phyloP scores from a whole-genome alignment of 306 rosid species.

The Medicago ruthenica region DNA sequence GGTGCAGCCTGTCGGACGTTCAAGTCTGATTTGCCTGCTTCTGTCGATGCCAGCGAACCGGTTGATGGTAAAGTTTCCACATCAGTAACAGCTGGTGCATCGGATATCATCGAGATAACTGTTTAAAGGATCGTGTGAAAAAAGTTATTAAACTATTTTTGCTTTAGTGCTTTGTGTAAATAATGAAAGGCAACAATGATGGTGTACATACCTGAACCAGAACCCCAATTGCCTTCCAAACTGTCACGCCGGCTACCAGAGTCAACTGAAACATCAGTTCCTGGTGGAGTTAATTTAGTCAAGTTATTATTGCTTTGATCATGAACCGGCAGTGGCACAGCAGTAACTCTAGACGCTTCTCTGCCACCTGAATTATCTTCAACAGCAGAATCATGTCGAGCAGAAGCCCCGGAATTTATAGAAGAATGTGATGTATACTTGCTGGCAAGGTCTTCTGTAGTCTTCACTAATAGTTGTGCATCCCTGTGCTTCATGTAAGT shows the following conservation, averaged over 20 bases:
- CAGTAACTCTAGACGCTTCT: conserved; percentile 45
- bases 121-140: conserved; percentile 48
- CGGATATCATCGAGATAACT: conserved; percentile 81
- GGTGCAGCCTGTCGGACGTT: conserved; percentile 43
- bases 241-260: conserved; percentile 74
- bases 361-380: conserved; percentile 31
- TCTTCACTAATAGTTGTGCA: conserved; percentile 37
- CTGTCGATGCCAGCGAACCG: conserved; percentile 39
- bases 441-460: conserved; percentile 40
- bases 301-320: conserved; percentile 47
- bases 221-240: conserved; percentile 88
- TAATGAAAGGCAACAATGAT: conserved; percentile 22
- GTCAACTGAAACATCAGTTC: conserved; percentile 64
- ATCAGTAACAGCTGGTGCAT: conserved; percentile 56
- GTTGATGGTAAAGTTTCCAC: conserved; percentile 49
- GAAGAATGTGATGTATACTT: conserved; percentile 43
- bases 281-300: conserved; percentile 47
- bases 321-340: conserved; percentile 48
- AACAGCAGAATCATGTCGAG: conserved; percentile 40
- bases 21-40: conserved; percentile 44
- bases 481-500: conserved; percentile 32
- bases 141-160: background rate
- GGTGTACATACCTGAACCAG: conserved; percentile 75
- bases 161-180: conserved; percentile 7
- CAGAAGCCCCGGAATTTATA: conserved; percentile 45